Base-by-base conservation (phyloP, 805 yeast genomes). In the Kurtzmaniella fragi region DNA sequence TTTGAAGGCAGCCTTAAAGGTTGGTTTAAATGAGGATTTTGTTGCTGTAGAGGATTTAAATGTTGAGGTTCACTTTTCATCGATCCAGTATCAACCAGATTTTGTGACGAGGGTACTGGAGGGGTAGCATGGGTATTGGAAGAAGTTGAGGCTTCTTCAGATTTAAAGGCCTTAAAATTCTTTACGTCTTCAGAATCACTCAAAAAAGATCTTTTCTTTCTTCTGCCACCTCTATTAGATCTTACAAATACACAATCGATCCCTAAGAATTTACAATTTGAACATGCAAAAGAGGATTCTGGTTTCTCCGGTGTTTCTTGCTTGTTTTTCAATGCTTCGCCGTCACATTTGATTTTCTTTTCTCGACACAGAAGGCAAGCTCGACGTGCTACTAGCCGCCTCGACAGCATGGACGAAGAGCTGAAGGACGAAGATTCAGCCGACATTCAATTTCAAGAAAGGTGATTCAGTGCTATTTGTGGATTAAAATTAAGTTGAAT, bases 321-420 rank as follows among this genome's bases (percentile, higher is more conserved):
- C 51, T 28, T 37, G 17, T 41, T 40, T 16, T 45, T 39, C 4
- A 54, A 49, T 11, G 64, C 50, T 46, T 78, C 84, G 11, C 85
- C 85, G 46, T 80, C 84, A 56, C 86, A 80, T 47, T 78, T 80
- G 45, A 80, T 68, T 48, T 80, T 80, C 59, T 76, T 78, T 47
- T 77, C 82, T 31, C 86, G 73, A 43, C 86, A 80, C 4, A 78
- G 67, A 5, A 80, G 59, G 52, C 85, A 80, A 0, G 85, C 85
- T 34, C 80, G 62, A 42, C 74, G 65, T 0, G 84, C 82, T 2
- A 79, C 84, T 5, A 71, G 62, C 17, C 80, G 58, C 42, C 66
- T 64, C 3, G 28, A 23, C 29, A 39, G 16, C 17, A 31, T 10
- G 12, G 36, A 20, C 8, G 29, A 31, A 7, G 38, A 20, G 8